phyloP scores from a whole-genome alignment of 2,329 filamentous ascomycete species.

The Scedosporium minutisporum region DNA sequence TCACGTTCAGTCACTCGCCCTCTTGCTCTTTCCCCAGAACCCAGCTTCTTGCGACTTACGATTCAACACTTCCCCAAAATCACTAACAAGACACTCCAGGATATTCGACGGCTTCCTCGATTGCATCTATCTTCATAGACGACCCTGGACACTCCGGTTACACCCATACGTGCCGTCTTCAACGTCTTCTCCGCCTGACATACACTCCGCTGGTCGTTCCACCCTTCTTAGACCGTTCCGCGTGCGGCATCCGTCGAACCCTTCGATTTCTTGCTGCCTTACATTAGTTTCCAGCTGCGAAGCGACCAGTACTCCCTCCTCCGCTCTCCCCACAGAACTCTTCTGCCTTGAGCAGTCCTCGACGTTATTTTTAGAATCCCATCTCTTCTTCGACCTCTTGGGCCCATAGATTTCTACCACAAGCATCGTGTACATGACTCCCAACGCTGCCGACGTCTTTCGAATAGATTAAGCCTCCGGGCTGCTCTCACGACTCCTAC shows the following conservation, averaged over 20 bases:
- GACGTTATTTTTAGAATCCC: neutral
- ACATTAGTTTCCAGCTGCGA: neutral
- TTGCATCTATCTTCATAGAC: neutral
- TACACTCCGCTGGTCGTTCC: neutral
- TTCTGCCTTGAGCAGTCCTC: neutral
- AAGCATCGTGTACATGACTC: constrained; percentile 29
- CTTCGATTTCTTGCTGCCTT: constrained; percentile 1
- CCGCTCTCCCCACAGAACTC: neutral
- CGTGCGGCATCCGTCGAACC: neutral
- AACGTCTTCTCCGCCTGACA: neutral
- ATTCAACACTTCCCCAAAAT: neutral
- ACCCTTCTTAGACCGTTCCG: neutral
- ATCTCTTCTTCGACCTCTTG: neutral
- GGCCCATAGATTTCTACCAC: neutral
- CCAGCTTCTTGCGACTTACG: neutral
- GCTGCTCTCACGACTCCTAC: constrained; percentile 14
- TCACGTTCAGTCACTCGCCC: constrained; percentile 2
- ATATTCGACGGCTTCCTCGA: neutral
- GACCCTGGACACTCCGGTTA: neutral
- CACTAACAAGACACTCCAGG: neutral
- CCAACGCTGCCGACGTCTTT: constrained; percentile 22
- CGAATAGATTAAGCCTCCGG: constrained; percentile 27
- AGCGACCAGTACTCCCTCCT: neutral
- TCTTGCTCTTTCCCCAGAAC: neutral
- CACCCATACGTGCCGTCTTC: neutral